Conservation (phyloP, 495 filamentous ascomycete genomes). For the Saxispiralis lemnorum region DNA sequence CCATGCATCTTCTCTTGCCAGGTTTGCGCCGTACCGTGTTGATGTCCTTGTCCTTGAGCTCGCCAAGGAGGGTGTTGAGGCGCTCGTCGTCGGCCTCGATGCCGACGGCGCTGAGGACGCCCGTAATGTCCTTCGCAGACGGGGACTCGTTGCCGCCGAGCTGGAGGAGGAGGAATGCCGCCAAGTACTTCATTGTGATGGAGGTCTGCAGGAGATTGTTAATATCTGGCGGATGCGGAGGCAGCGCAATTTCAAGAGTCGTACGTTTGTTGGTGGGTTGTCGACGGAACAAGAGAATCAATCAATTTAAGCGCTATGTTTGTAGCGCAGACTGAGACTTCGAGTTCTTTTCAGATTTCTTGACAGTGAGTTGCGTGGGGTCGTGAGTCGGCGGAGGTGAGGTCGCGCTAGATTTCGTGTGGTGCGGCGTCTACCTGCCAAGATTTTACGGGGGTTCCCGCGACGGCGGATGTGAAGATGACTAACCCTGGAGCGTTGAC, state of each 20-base stretch:
- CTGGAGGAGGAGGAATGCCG: slow-evolving; percentile 91
- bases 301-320: slow-evolving; percentile 72
- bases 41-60: slow-evolving; percentile 96
- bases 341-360: slow-evolving; percentile 33
- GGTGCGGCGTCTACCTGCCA: background rate
- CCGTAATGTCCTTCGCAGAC: slow-evolving; percentile 73
- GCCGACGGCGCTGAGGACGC: slow-evolving; percentile 80
- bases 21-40: slow-evolving; percentile 51
- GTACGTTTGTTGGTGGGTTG: background rate
- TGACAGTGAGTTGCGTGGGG: background rate
- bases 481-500: background rate
- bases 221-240: background rate
- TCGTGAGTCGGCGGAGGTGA: slow-evolving; percentile 6
- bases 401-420: slow-evolving; percentile 26
- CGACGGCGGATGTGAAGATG: no score
- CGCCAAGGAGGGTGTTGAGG: slow-evolving; percentile 62
- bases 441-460: no score
- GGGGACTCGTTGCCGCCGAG: slow-evolving; percentile 85
- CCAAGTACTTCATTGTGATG: slow-evolving; percentile 97
- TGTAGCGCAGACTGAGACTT: slow-evolving; percentile 77
- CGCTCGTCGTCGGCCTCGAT: slow-evolving; percentile 87
- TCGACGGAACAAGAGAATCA: slow-evolving; percentile 63
- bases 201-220: slow-evolving; percentile 6
- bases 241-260: background rate
- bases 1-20: background rate